Base-by-base conservation (phyloP, 305 asterid genomes). In the Striga hermonthica region DNA sequence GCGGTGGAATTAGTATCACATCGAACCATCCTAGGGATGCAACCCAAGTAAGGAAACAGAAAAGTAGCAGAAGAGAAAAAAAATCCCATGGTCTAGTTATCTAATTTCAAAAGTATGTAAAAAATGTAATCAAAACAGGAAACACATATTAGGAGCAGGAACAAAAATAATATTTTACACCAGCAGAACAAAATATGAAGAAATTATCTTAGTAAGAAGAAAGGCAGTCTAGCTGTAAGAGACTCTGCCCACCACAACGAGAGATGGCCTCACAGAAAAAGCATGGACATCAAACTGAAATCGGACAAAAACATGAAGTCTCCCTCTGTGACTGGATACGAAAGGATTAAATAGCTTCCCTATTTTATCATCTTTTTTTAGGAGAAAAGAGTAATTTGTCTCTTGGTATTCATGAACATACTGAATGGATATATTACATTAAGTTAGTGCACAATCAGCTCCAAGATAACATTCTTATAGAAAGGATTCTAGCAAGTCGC, bases 1-100 rank as follows among this genome's bases (percentile, higher is more conserved):
- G 79, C n/a, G 86, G 83, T 28, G 97, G 92, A 68, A 72, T 60
- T 44, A 93, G 78, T 75, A 88, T 84, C 74, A 86, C 99, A 83
- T 93, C 99, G 78, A 78, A 94, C 99, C 97, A 90, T 76, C 99
- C 97, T 90, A 83, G 50, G 72, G 67, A 70, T 57, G 68, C 73
- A 62, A 22, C 31, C 31, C 31, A 62, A 74, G 64, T 64, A 71
- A 60, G 15, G 40, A 47, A 66, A 69, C 56, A 58, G 7, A 63
- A 47, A 67, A 64, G 69, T 34, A 50, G 61, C 48, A 7, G 48
- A 43, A 41, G 57, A 44, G 61, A 16, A 22, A 66, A 66, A 22
- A 22, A 35, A 28, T 49, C 67, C 47, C 66, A 7, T 38, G 71
- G 22, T 57, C 53, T 8, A 77, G 70, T 45, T 70, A 62, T 47